Conservation (phyloP, 2,329 filamentous ascomycete genomes). For the Penicillium brevicompactum region DNA sequence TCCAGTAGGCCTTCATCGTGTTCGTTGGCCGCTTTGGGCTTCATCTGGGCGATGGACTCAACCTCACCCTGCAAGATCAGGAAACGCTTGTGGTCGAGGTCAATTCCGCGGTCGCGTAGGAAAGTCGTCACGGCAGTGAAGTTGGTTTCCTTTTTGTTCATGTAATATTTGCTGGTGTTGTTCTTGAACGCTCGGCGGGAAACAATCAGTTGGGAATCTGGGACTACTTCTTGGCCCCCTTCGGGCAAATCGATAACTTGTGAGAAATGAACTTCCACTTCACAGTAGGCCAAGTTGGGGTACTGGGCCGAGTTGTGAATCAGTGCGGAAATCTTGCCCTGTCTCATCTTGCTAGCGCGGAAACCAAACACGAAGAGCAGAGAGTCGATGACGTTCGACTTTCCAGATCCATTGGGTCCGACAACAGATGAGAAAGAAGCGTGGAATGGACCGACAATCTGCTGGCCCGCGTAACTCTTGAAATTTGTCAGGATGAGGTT, state of each 20-base stretch:
- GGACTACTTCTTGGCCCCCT: constrained; percentile 74
- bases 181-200: constrained; percentile 95
- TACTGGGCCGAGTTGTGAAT: constrained; percentile 94
- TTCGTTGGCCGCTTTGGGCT: constrained; percentile 90
- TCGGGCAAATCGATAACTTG: constrained; percentile 87
- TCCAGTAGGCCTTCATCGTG: constrained; percentile 95
- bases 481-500: constrained; percentile 94
- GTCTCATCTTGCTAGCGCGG: constrained; percentile 97
- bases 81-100: constrained; percentile 97
- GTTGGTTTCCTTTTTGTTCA: constrained; percentile 84
- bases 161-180: constrained; percentile 97
- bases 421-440: constrained; percentile 97
- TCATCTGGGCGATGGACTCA: constrained; percentile 99
- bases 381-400: constrained; percentile 98
- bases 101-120: constrained; percentile 83
- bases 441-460: constrained; percentile 96
- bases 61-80: constrained; percentile 96
- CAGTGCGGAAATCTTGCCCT: constrained; percentile 95
- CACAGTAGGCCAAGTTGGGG: constrained; percentile 84
- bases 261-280: constrained; percentile 95
- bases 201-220: constrained; percentile 81
- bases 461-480: constrained; percentile 95
- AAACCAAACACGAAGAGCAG: constrained; percentile 99
- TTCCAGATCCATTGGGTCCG: constrained; percentile 95
- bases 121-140: constrained; percentile 90